Evolutionary conservation across 805 yeast genomes (phyloP), one percentile per base, ranked within the genome.

Genomic region (Candida patagonica): DNA sequence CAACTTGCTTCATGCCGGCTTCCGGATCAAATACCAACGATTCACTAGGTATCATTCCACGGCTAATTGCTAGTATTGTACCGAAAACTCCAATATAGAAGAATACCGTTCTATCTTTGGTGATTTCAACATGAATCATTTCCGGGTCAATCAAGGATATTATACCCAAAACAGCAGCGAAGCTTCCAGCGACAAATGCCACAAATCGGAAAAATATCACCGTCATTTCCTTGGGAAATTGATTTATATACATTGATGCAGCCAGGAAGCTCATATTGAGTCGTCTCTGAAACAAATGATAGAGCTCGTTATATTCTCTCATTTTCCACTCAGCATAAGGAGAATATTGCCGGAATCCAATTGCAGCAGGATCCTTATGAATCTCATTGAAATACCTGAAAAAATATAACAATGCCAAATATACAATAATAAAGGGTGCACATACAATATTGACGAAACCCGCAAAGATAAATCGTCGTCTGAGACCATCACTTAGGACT

Each of bases 271-370:
- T 84, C 44, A 84, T 61, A 35, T 78, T 83, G 30, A 92, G 61
- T 37, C 99, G 67, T 50, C 79, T 77, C 42, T 77, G 76, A 61
- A 92, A 92, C 21, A 89, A 69, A 59, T 92, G 98, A 32, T 85
- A 85, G 6, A 92, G 67, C 56, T 92, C 99, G 59, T 92, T 92
- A 56, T 82, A 85, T 53, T 92, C 99, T 42, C 99, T 67, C 53
- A 92, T 72, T 56, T 80, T 85, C 97, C 97, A 92, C 52, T 83
- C 88, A 0, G 97, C 96, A 60, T 74, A 75, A 0, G 96, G 96
- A 0, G 97, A 85, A 55, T 86, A 92, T 51, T 87, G 94, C 35
- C 98, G 67, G 2, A 87, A 70, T 5, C 86, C 80, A 40, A 92
- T 68, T 8, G 86, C 67, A 1, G 87, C 76, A 0, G 98, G 98